Evolutionary conservation across 441 rosid genomes (phyloP).

Genomic region (Populus hybrid): DNA sequence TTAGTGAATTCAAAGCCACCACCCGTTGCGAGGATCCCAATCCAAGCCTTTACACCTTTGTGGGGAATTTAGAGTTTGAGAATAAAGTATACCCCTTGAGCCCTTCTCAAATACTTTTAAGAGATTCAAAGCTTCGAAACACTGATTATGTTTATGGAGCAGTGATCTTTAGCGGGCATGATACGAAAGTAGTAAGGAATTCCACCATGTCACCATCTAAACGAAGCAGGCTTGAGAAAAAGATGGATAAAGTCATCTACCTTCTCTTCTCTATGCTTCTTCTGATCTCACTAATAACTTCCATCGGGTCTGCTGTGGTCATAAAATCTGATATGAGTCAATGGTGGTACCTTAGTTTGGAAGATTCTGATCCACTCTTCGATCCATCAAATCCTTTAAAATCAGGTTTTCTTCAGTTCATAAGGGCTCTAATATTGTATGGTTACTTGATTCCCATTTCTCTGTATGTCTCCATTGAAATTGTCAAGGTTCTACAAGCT

Average conservation of each 20-base stretch:
- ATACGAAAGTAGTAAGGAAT: slow-evolving; percentile 61
- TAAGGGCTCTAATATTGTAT: slow-evolving; percentile 63
- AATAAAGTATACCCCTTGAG: slow-evolving; percentile 44
- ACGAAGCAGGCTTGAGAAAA: slow-evolving; percentile 58
- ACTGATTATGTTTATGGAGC: slow-evolving; percentile 64
- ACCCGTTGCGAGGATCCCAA: slow-evolving; percentile 71
- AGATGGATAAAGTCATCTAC: slow-evolving; percentile 69
- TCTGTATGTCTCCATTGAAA: slow-evolving; percentile 79
- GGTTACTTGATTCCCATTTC: slow-evolving; percentile 87
- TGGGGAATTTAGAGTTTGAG: slow-evolving; percentile 59
- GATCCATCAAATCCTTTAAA: slow-evolving; percentile 39
- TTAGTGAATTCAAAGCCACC: slow-evolving; percentile 37
- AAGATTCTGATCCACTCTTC: slow-evolving; percentile 26
- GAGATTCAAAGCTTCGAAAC: slow-evolving; percentile 78
- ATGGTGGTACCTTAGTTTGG: slow-evolving; percentile 58
- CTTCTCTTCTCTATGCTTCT: slow-evolving; percentile 57
- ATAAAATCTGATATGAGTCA: slow-evolving; percentile 40
- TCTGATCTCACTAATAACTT: slow-evolving; percentile 49
- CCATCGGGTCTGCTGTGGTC: slow-evolving; percentile 41
- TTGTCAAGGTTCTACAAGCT: slow-evolving; percentile 74
- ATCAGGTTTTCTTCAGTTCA: slow-evolving; percentile 49
- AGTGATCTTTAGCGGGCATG: slow-evolving; percentile 66
- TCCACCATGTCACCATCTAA: slow-evolving; percentile 70
- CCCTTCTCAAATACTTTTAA: slow-evolving; percentile 56
- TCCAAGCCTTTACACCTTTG: slow-evolving; percentile 64